Evolutionary conservation across 2,329 filamentous ascomycete species (phyloP).

Genomic region (Teratosphaeria pseudoeucalypti): DNA sequence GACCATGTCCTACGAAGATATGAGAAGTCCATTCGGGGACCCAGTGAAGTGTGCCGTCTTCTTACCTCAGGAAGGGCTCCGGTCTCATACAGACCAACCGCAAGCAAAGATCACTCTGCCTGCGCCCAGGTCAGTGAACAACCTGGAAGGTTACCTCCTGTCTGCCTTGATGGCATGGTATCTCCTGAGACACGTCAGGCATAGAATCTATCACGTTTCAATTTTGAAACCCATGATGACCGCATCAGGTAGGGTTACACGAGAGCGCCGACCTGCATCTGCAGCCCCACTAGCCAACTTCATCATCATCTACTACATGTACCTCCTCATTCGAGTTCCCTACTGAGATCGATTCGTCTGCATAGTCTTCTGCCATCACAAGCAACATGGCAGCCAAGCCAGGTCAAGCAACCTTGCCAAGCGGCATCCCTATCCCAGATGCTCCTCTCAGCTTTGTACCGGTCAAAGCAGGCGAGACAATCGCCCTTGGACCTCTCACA

Average conservation of each 20-base stretch:
- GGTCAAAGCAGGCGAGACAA: constrained; percentile 37
- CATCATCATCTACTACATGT: not conserved
- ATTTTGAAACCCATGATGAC: not conserved
- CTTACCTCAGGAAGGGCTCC: too few species aligned
- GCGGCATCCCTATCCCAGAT: constrained; percentile 28
- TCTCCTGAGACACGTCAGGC: not conserved
- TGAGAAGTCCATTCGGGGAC: not conserved
- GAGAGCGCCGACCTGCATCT: not conserved
- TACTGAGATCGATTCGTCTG: not conserved
- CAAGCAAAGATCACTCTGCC: too few species aligned
- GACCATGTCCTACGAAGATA: not conserved
- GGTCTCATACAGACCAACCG: too few species aligned
- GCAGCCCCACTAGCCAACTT: not conserved
- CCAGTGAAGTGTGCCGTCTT: too few species aligned
- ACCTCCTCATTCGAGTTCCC: too few species aligned
- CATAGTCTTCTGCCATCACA: not conserved
- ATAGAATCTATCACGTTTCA: not conserved
- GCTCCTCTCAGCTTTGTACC: constrained; percentile 40
- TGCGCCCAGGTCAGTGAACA: too few species aligned
- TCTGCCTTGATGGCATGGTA: not conserved
- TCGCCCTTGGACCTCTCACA: constrained; percentile 40
- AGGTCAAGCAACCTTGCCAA: constrained; percentile 5
- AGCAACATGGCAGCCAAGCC: not conserved
- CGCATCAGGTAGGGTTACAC: not conserved
- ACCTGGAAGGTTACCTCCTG: too few species aligned